These are phyloP conservation scores for Thalassiosira livingstoniorum DNA, from an alignment of 352 stramenopile genomes.

Conservation along the genomic window DNA sequence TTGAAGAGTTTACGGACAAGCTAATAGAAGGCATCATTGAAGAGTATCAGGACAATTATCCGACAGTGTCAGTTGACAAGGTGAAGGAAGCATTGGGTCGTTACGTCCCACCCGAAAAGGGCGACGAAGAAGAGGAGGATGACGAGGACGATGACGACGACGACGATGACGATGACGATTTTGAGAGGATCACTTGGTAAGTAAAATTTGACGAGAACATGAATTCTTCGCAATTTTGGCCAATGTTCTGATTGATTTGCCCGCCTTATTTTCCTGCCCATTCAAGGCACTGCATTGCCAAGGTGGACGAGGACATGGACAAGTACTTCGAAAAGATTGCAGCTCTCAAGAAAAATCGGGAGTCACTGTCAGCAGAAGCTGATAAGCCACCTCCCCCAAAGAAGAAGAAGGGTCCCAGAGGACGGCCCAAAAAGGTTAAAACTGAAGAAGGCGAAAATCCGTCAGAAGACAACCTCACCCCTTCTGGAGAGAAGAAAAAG, in stretches of 20 bases:
- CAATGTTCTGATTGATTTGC: too few relatives aligned
- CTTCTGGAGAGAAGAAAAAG: conserved; percentile 15
- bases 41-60: conserved; percentile 44
- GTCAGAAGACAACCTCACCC: not conserved
- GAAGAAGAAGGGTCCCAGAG: too few relatives aligned
- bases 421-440: too few relatives aligned
- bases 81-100: conserved; percentile 28
- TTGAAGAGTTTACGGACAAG: not conserved
- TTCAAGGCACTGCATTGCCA: conserved; percentile 4
- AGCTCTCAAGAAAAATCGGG: conserved; percentile 28
- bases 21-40: conserved; percentile 22
- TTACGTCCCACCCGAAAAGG: not conserved
- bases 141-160: conserved; percentile 1
- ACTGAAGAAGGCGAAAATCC: too few relatives aligned
- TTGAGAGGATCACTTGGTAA: not conserved
- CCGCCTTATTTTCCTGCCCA: too few relatives aligned
- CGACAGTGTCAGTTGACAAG: conserved; percentile 22
- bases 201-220: conserved; percentile 16
- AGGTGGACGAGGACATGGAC: conserved; percentile 39
- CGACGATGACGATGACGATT: not conserved
- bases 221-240: too few relatives aligned
- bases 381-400: not conserved
- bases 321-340: conserved; percentile 40
- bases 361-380: not conserved
- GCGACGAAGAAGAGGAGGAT: conserved; percentile 3